A percentile compares a stretch with the other conserved stretches of the same genome.
phyloP scores from a whole-genome alignment of 169 alveolate genomes.

The Cryptosporidium andersoni region DNA sequence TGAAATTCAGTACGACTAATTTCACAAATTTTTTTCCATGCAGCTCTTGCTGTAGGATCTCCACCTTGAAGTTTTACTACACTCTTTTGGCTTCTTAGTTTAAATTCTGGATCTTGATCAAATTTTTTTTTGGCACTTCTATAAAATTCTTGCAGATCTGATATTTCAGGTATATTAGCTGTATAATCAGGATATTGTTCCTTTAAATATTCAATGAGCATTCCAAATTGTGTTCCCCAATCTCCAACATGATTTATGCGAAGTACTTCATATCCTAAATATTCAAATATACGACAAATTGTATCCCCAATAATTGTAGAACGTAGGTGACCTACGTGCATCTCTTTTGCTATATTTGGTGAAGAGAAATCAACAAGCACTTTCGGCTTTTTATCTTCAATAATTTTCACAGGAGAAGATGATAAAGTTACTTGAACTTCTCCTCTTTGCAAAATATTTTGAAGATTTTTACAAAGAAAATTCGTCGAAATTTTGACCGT shows the following conservation, averaged over 20 bases:
- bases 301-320: constrained; percentile 98
- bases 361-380: constrained; percentile 97
- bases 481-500: constrained; percentile 74
- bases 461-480: constrained; percentile 59
- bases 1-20: constrained; percentile 87
- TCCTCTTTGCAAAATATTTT: constrained; percentile 67
- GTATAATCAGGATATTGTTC: constrained; percentile 90
- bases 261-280: constrained; percentile 82
- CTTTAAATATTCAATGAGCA: constrained; percentile 92
- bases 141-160: constrained; percentile 94
- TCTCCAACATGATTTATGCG: constrained; percentile 97
- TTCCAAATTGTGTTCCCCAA: constrained; percentile 99
- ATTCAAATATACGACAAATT: constrained; percentile 90
- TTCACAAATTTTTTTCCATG: constrained; percentile 91
- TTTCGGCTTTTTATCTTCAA: constrained; percentile 36
- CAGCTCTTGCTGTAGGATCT: constrained; percentile 80
- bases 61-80: constrained; percentile 90
- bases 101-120: constrained; percentile 88
- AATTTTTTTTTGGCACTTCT: constrained; percentile 91
- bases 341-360: constrained; percentile 99
- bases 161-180: constrained; percentile 89
- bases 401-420: constrained; percentile 25
- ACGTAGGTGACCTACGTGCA: constrained; percentile 99
- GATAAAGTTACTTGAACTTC: constrained; percentile 72
- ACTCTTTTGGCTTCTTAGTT: constrained; percentile 81